Base-by-base conservation (phyloP, 2,329 filamentous ascomycete genomes). In the Mollisia scopiformis region DNA sequence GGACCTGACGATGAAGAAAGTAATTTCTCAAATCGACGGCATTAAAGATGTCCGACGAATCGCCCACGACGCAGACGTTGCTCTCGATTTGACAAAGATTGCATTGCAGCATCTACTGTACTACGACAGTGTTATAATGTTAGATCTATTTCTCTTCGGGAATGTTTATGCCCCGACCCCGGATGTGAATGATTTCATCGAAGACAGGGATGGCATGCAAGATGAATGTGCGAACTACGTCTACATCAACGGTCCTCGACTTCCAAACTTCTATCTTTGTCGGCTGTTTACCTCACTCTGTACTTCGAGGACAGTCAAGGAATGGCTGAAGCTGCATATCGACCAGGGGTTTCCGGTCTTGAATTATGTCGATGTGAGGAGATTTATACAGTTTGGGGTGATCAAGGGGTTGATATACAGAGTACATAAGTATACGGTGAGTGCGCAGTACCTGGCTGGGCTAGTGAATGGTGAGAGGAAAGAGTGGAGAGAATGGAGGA, bases 341-440 rank as follows among this genome's bases (percentile, higher is more conserved):
- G 85, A 89, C 41, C 78, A 80, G 49, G 86, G 85, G 0, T 81
- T 88, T 63, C 82, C 87, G 61, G 82, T 90, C 39, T 82, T 97
- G 8, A 80, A 84, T 13, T 88, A 89, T 71, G 87, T 99, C 59
- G 95, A 99, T 74, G 87, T 97, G 58, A 87, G 95, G 13, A 88
- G 95, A 28, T 88, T 99, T 65, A 92, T 98, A 65, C 96, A 96
- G 61, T 99, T 98, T 71, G 95, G 94, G 59, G 85, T 97, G 61
- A 96, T 98, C 75, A 98, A 98, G 77, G 93, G 94, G 16, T 91
- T 96, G 68, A 78, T 99, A 25, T 97, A 97, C 75, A 87, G 95
- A 33, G 89, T 97, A 41, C 92, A 98, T 78, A 96, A 95, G 74
- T 96, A 96, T 73, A 90, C 92, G 28, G 85, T 96, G 1, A 87